Conservation (phyloP, 1,284 basidiomycete genomes). For the Leccinum fallax region DNA sequence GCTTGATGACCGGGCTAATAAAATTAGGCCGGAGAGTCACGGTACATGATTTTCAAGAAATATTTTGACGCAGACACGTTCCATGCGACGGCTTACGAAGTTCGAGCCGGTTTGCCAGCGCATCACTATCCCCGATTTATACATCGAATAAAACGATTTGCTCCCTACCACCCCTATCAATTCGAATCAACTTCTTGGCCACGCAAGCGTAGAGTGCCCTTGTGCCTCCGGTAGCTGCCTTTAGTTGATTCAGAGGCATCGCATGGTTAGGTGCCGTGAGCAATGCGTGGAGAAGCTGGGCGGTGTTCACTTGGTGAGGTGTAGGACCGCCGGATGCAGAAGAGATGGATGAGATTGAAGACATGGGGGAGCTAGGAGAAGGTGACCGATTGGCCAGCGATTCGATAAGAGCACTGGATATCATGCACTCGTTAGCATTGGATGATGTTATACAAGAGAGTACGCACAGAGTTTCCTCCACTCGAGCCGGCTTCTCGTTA, state of each 20-base stretch:
- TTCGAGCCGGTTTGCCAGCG: background rate
- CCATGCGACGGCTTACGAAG: background rate
- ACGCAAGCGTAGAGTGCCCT: constrained; percentile 67
- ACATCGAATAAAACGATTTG: constrained; percentile 70
- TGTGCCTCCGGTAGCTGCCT: constrained; percentile 57
- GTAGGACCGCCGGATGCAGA: constrained; percentile 41
- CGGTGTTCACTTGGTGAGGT: constrained; percentile 69
- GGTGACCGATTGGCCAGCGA: constrained; percentile 46
- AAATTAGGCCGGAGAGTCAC: background rate
- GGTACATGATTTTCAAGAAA: background rate
- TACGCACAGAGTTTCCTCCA: constrained; percentile 68
- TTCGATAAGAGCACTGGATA: constrained; percentile 55
- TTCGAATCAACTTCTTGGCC: constrained; percentile 72
- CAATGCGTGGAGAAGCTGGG: constrained; percentile 60
- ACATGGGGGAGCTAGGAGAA: constrained; percentile 41
- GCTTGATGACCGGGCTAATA: background rate
- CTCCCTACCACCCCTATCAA: constrained; percentile 70
- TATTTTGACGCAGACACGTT: background rate
- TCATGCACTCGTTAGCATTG: background rate
- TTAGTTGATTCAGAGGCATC: constrained; percentile 63
- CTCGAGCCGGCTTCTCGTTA: constrained; percentile 47
- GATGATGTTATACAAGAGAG: background rate
- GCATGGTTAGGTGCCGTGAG: constrained; percentile 52
- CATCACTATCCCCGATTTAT: constrained; percentile 33
- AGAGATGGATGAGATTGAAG: constrained; percentile 42